Evolutionary conservation across 495 filamentous ascomycete species (phyloP).

Genomic region (Tuber calosporum): DNA sequence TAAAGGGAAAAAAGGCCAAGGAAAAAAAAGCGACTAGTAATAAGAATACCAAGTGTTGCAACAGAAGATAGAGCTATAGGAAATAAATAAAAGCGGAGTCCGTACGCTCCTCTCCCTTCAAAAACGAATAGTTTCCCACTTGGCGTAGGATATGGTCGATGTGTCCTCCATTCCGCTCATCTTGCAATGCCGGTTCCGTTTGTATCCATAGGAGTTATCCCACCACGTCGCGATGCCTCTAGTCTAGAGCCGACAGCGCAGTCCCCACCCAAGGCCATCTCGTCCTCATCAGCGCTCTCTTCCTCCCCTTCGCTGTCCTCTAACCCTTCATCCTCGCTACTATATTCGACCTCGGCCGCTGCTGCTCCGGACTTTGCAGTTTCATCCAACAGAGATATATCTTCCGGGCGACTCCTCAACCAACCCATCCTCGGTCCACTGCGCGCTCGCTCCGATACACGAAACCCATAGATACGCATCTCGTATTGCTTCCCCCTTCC

Average conservation of each 20-base stretch:
- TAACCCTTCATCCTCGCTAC: conserved; percentile 43
- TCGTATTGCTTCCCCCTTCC: conserved; percentile 82
- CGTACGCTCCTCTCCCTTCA: conserved; percentile 1
- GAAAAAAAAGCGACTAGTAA: not conserved
- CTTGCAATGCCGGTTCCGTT: conserved; percentile 18
- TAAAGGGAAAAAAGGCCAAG: not conserved
- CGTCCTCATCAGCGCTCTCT: conserved; percentile 50
- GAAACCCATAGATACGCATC: conserved; percentile 92
- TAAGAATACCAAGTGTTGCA: conserved; percentile 2
- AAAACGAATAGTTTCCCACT: not conserved
- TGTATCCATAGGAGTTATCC: conserved; percentile 31
- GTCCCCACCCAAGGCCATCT: conserved; percentile 16
- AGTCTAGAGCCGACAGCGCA: conserved; percentile 21
- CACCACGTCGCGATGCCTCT: conserved; percentile 20
- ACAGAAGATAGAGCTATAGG: not conserved
- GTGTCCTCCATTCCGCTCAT: conserved; percentile 14
- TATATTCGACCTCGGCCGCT: conserved; percentile 27
- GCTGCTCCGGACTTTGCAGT: conserved; percentile 48
- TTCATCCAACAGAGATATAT: conserved; percentile 79
- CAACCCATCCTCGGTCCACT: conserved; percentile 94
- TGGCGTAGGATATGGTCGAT: not conserved
- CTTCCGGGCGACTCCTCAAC: conserved; percentile 73
- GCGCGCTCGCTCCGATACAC: conserved; percentile 76
- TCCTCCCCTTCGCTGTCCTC: conserved; percentile 48
- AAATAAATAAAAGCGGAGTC: not conserved